Percentiles rank a stretch among this genome's conserved stretches.
Conservation (phyloP, 352 stramenopile species). For the Phytopythium litorale region DNA sequence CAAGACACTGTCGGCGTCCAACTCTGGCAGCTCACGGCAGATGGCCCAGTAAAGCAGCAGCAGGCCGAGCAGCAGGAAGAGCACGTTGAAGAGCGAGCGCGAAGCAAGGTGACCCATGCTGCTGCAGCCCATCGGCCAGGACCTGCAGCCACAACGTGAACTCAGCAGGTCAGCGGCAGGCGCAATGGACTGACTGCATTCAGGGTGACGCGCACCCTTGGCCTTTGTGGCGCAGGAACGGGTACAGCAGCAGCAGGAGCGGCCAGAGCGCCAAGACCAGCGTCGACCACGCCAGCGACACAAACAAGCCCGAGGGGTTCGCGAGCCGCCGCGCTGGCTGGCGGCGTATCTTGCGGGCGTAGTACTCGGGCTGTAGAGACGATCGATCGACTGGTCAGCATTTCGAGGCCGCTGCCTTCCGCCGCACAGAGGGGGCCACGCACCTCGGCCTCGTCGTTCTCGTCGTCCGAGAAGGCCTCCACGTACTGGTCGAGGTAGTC, state of each 20-base stretch:
- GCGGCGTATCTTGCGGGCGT: background rate
- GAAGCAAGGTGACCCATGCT: slow-evolving; percentile 48
- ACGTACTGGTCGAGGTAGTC: slow-evolving; percentile 79
- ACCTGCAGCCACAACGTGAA: slow-evolving; percentile 22
- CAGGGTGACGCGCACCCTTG: slow-evolving; percentile 29
- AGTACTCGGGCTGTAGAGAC: background rate
- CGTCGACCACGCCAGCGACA: slow-evolving; percentile 54
- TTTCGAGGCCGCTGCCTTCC: too few relatives aligned
- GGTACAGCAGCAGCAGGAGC: slow-evolving; percentile 53
- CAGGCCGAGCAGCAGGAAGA: slow-evolving; percentile 37
- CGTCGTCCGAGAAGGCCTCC: slow-evolving; percentile 39
- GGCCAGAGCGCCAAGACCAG: slow-evolving; percentile 41
- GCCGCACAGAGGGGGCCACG: background rate
- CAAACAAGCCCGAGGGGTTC: slow-evolving; percentile 31
- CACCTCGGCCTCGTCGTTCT: slow-evolving; percentile 21
- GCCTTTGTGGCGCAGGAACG: slow-evolving; percentile 49
- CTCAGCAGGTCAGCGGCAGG: slow-evolving; percentile 5
- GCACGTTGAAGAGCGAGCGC: slow-evolving; percentile 41
- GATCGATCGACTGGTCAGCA: background rate
- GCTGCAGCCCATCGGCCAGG: slow-evolving; percentile 65
- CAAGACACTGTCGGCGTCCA: slow-evolving; percentile 27
- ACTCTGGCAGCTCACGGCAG: slow-evolving; percentile 53
- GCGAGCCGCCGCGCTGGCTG: background rate
- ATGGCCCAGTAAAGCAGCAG: slow-evolving; percentile 57
- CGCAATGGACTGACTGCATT: background rate